Conservation (phyloP, 2,329 filamentous ascomycete genomes). For the Cladosporium oxysporum region DNA sequence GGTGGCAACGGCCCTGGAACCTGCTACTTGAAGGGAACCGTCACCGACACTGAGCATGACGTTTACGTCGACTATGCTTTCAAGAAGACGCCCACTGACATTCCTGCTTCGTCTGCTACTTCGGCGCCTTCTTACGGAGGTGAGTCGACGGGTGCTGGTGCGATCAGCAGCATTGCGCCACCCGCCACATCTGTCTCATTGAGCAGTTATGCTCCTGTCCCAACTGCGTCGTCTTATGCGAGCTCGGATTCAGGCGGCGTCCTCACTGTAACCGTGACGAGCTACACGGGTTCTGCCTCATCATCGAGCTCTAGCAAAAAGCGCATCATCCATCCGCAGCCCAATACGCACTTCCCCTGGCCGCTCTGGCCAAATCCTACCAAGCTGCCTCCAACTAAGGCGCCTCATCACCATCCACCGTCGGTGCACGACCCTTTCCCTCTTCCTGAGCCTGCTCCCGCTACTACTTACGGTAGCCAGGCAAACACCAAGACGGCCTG, state of each 20-base stretch:
- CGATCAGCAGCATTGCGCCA: neutral
- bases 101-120: neutral
- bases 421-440: neutral
- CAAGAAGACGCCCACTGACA: slow-evolving; percentile 8
- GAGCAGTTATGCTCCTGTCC: neutral
- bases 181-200: neutral
- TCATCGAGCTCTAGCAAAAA: neutral
- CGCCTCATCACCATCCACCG: neutral
- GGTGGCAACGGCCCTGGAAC: slow-evolving; percentile 25
- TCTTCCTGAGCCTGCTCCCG: neutral
- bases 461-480: neutral
- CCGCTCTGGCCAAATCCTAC: neutral
- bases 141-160: neutral
- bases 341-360: neutral
- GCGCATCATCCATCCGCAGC: neutral
- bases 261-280: neutral
- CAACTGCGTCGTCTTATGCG: neutral
- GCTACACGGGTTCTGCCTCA: neutral
- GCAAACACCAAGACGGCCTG: neutral
- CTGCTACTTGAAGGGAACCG: slow-evolving; percentile 23
- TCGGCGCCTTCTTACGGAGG: neutral
- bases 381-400: neutral
- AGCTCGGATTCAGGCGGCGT: neutral
- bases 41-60: slow-evolving; percentile 6
- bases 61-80: slow-evolving; percentile 22